These are phyloP conservation scores for Aspergillus chevalieri DNA, from an alignment of 2,329 filamentous ascomycete species.

Conservation along the genomic window DNA sequence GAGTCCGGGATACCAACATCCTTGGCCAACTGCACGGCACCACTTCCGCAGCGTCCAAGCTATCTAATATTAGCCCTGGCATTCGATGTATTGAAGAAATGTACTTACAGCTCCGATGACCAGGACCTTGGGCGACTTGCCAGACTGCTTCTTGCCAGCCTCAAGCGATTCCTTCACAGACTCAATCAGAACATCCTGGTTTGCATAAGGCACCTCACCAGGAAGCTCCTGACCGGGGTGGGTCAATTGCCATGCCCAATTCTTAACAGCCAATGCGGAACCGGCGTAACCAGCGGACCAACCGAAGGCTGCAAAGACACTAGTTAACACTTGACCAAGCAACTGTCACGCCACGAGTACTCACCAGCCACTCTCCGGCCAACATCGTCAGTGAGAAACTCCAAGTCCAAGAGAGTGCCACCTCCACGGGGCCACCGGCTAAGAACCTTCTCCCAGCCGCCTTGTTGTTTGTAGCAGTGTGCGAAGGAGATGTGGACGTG, in stretches of 20 bases:
- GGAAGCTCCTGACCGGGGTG: conserved; percentile 64
- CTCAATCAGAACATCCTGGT: conserved; percentile 65
- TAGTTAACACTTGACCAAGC: not conserved
- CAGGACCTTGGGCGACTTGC: conserved; percentile 65
- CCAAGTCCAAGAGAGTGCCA: conserved; percentile 75
- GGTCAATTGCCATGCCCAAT: conserved; percentile 76
- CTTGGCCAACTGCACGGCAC: conserved; percentile 73
- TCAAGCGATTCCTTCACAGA: conserved; percentile 68
- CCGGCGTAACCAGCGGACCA: conserved; percentile 70
- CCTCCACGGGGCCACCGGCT: conserved; percentile 69
- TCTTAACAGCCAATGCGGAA: conserved; percentile 67
- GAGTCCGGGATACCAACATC: conserved; percentile 65
- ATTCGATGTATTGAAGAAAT: not conserved
- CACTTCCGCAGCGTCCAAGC: conserved; percentile 65
- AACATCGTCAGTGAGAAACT: conserved; percentile 71
- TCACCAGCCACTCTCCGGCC: conserved; percentile 51
- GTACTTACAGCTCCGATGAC: conserved; percentile 66
- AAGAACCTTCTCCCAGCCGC: conserved; percentile 73
- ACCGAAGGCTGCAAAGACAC: conserved; percentile 34
- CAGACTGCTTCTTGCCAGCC: conserved; percentile 59
- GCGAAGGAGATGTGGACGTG: conserved; percentile 68
- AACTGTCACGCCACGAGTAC: not conserved
- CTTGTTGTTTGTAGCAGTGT: conserved; percentile 72
- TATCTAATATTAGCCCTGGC: conserved; percentile 9
- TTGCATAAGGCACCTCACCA: conserved; percentile 52